phyloP scores from a whole-genome alignment of 2,329 filamentous ascomycete genomes.

The Aspergillus aculeatus region DNA sequence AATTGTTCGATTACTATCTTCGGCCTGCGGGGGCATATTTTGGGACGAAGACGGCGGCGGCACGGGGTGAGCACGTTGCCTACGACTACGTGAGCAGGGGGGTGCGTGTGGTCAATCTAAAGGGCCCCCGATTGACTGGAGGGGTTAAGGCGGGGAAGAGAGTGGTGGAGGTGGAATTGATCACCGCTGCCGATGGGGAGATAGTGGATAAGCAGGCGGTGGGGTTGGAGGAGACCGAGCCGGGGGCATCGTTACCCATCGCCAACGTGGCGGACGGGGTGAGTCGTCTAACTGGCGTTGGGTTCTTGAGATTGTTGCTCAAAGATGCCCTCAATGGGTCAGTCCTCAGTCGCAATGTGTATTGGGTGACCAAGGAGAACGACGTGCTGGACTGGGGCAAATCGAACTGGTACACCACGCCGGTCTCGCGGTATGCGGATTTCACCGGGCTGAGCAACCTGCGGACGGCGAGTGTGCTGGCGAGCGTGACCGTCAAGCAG shows the following conservation, averaged over 20 bases:
- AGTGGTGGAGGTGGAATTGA: constrained; percentile 50
- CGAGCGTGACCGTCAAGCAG: constrained; percentile 5
- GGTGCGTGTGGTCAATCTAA: constrained; percentile 56
- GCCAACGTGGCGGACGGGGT: constrained; percentile 31
- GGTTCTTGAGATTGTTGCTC: constrained; percentile 54
- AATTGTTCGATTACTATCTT: constrained; percentile 63
- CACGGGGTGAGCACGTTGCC: constrained; percentile 53
- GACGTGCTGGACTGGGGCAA: constrained; percentile 57
- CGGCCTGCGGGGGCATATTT: constrained; percentile 59
- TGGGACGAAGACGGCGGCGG: constrained; percentile 54
- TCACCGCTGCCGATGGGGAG: constrained; percentile 49
- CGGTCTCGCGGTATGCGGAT: constrained; percentile 53
- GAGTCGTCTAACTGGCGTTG: constrained; percentile 41
- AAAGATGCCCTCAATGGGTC: constrained; percentile 26
- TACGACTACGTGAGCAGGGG: constrained; percentile 52
- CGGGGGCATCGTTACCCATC: constrained; percentile 48
- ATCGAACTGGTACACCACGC: constrained; percentile 61
- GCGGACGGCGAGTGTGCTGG: constrained; percentile 39
- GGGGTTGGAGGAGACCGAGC: constrained; percentile 35
- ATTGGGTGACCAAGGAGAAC: constrained; percentile 53
- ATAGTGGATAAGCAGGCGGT: constrained; percentile 37
- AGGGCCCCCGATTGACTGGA: constrained; percentile 27
- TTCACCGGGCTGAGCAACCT: constrained; percentile 49
- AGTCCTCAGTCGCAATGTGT: constrained; percentile 57
- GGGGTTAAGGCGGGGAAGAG: constrained; percentile 38